Evolutionary conservation across 495 filamentous ascomycete species (phyloP).

Genomic region (Aspergillus egyptiacus): DNA sequence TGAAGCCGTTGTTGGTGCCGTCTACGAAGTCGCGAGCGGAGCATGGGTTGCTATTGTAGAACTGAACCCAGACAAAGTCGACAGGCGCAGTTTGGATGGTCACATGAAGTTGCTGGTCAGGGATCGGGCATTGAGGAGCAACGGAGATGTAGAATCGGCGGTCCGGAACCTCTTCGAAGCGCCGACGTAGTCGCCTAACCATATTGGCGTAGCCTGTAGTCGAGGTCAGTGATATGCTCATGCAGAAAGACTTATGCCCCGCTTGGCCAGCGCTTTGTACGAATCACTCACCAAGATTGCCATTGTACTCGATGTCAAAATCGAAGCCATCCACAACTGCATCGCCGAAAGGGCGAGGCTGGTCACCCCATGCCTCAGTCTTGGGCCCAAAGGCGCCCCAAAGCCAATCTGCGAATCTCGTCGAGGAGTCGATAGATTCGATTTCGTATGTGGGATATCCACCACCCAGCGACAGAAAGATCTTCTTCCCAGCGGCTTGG

Average conservation of each 20-base stretch:
- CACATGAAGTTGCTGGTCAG: constrained; percentile 50
- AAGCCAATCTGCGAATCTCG: constrained; percentile 52
- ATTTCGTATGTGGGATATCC: constrained; percentile 38
- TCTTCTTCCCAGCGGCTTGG: constrained; percentile 58
- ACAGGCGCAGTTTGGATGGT: constrained; percentile 46
- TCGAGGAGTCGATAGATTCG: constrained; percentile 24
- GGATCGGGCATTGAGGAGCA: constrained; percentile 58
- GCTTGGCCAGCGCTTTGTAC: no score
- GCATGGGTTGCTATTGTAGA: constrained; percentile 59
- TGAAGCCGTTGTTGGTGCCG: constrained; percentile 49
- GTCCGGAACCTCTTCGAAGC: constrained; percentile 39
- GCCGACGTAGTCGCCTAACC: constrained; percentile 45
- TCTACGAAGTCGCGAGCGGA: constrained; percentile 43
- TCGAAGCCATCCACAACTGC: constrained; percentile 67
- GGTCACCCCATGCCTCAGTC: constrained; percentile 30
- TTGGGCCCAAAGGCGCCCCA: constrained; percentile 60
- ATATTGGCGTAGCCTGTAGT: constrained; percentile 38
- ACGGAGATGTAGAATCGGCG: constrained; percentile 57
- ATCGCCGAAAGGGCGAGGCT: constrained; percentile 55
- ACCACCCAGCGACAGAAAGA: constrained; percentile 63
- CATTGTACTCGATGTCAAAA: constrained; percentile 54
- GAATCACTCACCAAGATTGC: constrained; percentile 37
- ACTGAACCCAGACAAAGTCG: constrained; percentile 66
- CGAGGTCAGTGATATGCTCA: no score
- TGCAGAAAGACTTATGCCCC: no score